Base-by-base conservation (phyloP, 2,329 filamentous ascomycete species). In the Fusarium nurragi region DNA sequence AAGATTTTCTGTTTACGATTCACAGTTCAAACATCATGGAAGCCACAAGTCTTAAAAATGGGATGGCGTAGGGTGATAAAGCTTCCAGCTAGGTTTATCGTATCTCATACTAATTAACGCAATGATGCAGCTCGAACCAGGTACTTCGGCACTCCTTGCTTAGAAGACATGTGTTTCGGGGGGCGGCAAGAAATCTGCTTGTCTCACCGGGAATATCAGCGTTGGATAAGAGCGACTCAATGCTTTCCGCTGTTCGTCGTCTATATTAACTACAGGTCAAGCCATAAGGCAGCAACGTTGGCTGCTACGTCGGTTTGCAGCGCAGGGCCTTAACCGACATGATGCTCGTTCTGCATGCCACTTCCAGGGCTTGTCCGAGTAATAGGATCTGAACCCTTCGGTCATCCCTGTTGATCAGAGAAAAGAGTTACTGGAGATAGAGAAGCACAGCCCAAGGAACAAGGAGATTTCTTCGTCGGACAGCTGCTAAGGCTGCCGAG, bases 1-100 rank as follows among this genome's bases (percentile, higher is more conserved):
- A 6, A n/a, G 32, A 39, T 30, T 21, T 40, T 16, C 21, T 32
- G 25, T 23, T 25, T 25, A 26, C 10, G 9, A 3, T 30, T 46
- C 26, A 40, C 34, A 32, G 18, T 50, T 34, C 16, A 12, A 16
- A 14, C 18, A 6, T 25, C 39, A 32, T 11, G 19, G 9, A 32
- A 40, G 32, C n/a, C 32, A 18, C 10, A 21, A 4, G 26, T 6
- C 30, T 38, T 9, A 36, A 18, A 21, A 23, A 18, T n/a, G 46
- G 46, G 46, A 23, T 22, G 37, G 30, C 36, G 30, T 44, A 25
- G 4, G 34, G 32, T 59, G 54, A 51, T 58, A 59, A 59, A 40
- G 16, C 38, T 59, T 50, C 21, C 14, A 13, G 44, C n/a, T 40
- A 19, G 38, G 41, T 13, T 28, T 26, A 26, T 18, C 30, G 18